Conservation (phyloP, 2,329 filamentous ascomycete genomes). For the Aureobasidium sp. region DNA sequence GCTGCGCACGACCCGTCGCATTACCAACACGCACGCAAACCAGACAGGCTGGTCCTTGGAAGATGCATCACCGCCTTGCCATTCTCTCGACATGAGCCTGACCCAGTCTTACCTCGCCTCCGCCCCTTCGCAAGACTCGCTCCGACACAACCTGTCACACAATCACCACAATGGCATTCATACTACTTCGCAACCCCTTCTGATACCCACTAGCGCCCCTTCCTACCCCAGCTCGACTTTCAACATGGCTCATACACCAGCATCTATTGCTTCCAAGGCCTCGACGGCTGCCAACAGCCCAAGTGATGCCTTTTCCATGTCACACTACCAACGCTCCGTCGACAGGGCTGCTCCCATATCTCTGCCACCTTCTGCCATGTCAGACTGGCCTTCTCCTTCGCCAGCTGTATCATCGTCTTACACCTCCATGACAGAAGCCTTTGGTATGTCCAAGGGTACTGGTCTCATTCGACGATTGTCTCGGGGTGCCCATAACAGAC, state of each 20-base stretch:
- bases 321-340: slow-evolving; percentile 34
- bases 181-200: neutral
- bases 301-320: slow-evolving; percentile 28
- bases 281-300: slow-evolving; percentile 34
- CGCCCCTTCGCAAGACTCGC: neutral
- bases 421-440: slow-evolving; percentile 18
- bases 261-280: slow-evolving; percentile 28
- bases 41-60: slow-evolving; percentile 12
- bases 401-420: slow-evolving; percentile 16
- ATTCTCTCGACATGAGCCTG: slow-evolving; percentile 12
- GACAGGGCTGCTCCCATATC: slow-evolving; percentile 19
- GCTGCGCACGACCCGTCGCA: slow-evolving; percentile 1
- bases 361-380: slow-evolving; percentile 20
- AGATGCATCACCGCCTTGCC: slow-evolving; percentile 13
- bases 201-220: neutral
- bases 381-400: slow-evolving; percentile 15
- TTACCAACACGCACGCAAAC: neutral
- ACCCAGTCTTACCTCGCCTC: slow-evolving; percentile 1
- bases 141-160: neutral
- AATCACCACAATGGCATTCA: neutral
- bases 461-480: slow-evolving; percentile 79
- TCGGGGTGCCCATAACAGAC: slow-evolving; percentile 66
- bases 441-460: slow-evolving; percentile 27
- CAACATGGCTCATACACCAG: slow-evolving; percentile 22
- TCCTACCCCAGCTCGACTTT: slow-evolving; percentile 11